phyloP scores from a whole-genome alignment of 306 rosid species.

The Malus domestica region ASM211411v1 NC_041804.1:11125501-11126000 shows the following conservation, averaged over 20 bases:
- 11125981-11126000: slow-evolving; percentile 97
- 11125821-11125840: not conserved
- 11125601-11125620: slow-evolving; percentile 70
- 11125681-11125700: slow-evolving; percentile 79
- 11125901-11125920: slow-evolving; percentile 86
- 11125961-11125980: slow-evolving; percentile 98
- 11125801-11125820: not conserved
- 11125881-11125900: slow-evolving; percentile 1
- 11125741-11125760: slow-evolving; percentile 81
- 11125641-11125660: slow-evolving; percentile 98
- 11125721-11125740: slow-evolving; percentile 41
- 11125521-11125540: not conserved
- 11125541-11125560: not conserved
- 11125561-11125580: not conserved
- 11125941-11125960: slow-evolving; percentile 89
- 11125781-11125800: not conserved
- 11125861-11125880: not conserved
- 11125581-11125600: slow-evolving; percentile 59
- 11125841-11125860: not conserved
- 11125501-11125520: not conserved
- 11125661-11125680: slow-evolving; percentile 88
- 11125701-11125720: slow-evolving; percentile 68
- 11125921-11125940: slow-evolving; percentile 95
- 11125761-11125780: slow-evolving; percentile 77
- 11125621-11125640: slow-evolving; percentile 89